Evolutionary conservation across 2,329 filamentous ascomycete species (phyloP), one percentile per base, ranked within the genome.

Genomic region (Pseudocercospora fijiensis): DNA sequence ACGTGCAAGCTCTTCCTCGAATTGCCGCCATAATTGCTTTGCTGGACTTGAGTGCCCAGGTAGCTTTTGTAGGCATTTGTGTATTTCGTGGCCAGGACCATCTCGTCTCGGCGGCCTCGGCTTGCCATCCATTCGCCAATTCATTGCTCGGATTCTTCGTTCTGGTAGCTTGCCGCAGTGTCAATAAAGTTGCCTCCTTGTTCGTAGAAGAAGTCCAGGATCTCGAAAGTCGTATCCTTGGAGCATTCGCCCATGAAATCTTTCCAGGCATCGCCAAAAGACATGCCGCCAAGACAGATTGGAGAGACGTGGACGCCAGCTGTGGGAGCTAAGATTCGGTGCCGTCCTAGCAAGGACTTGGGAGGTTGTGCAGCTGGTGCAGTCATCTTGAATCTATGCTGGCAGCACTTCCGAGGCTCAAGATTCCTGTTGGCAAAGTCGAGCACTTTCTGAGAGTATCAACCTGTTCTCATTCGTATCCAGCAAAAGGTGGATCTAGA

Each of bases 1-100:
- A 77, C 84, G 37, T 82, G 80, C 45, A 90, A 72, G 62, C 82
- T 86, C 76, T 90, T 90, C 56, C 83, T 78, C 27, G 85, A 82
- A 70, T 89, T 90, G 2, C 88, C 88, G 4, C 67, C 65, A 62
- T 74, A 82, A 77, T 90, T 90, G 27, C 70, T 67, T 60, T 78
- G 71, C 41, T 76, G 66, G 58, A 70, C 68, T 16, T 74, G 68
- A 41, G 70, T 61, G 11, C 67, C 67, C 28, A 70, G 71, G 55
- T 64, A 63, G 10, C 24, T 30, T 20, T 61, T 65, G 65, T 72
- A 74, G 24, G 66, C 69, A 20, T 72, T 65, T 8, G 67, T 68
- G 60, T 72, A 81, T 57, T 64, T 91, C 20, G 69, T 70, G 27
- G 69, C 70, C 16, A 91, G 79, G 18, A 91, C 87, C 75, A 91